Conservation (phyloP, 2,329 filamentous ascomycete genomes). For the Nemania abortiva region DNA sequence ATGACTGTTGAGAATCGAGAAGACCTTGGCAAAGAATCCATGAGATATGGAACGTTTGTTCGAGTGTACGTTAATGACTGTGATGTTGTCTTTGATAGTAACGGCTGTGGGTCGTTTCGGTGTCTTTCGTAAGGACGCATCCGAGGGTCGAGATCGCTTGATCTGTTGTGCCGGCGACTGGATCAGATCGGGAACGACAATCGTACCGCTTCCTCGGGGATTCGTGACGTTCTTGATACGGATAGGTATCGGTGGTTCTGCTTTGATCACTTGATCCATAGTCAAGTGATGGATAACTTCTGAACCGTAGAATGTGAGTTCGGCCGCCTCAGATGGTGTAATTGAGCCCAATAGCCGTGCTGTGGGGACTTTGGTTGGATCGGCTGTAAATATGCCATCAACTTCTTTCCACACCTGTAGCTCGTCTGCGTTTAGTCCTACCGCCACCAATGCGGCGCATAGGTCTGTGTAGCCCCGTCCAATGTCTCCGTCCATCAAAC, state of each 20-base stretch:
- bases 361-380: conserved; percentile 90
- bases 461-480: conserved; percentile 97
- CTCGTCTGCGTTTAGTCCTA: conserved; percentile 87
- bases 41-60: conserved; percentile 97
- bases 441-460: conserved; percentile 90
- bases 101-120: conserved; percentile 87
- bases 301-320: conserved; percentile 92
- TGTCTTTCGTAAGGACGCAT: conserved; percentile 64
- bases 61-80: conserved; percentile 97
- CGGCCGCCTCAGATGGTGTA: conserved; percentile 93
- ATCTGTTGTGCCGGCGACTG: conserved; percentile 69
- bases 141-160: conserved; percentile 62
- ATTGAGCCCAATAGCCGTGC: conserved; percentile 90
- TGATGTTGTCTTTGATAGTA: conserved; percentile 96
- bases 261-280: conserved; percentile 95
- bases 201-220: conserved; percentile 80
- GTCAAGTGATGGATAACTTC: conserved; percentile 99
- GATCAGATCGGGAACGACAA: conserved; percentile 81
- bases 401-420: conserved; percentile 99
- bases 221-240: conserved; percentile 95
- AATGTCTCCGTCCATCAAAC: conserved; percentile 87
- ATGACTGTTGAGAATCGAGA: conserved; percentile 88
- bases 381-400: conserved; percentile 87
- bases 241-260: conserved; percentile 81
- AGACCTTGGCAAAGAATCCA: conserved; percentile 94